Base-by-base conservation (phyloP, 148 eudicot species). In the Vaccinium vitisidaea region DNA sequence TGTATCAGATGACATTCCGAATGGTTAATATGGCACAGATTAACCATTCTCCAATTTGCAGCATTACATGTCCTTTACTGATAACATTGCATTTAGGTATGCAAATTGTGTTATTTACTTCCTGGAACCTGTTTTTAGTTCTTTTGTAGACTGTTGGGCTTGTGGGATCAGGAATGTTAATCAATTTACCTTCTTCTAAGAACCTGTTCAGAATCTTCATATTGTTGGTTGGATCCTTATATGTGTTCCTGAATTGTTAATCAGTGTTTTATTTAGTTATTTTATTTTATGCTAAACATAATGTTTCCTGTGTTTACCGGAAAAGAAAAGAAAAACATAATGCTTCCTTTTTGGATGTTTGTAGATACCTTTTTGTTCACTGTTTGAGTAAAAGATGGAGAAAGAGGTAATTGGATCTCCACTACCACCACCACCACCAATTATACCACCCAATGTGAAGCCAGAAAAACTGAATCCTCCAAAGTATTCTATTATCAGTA, bases 401-500 rank as follows among this genome's bases (percentile, higher is more conserved):
- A 88, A 81, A 14, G 92, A 86, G 36, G 81, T 49, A 69, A 90
- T 87, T 75, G 82, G 82, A 8, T 54, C 86, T 56, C 86, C 77
- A 48, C 85, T 78, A 19, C 88, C 91, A 36, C 39, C 39, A 79
- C 87, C 92, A 2, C 87, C 89, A 61, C 86, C 95, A 84, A 84
- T 80, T 87, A 70, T 87, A 77, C 88, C 89, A 4, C 85, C 86
- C 14, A 19, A 74, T 55, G 88, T 61, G 71, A 84, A 88, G 79
- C 82, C 87, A n/a, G 88, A 88, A 55, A 85, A 55, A 77, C 83
- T 84, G 61, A 91, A 90, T 56, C 73, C 88, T 81, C 86, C 84
- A 8, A 87, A 89, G 79, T 89, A 81, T 85, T 86, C 91, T 4
- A 83, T 96, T 30, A 92, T 92, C 80, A 84, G 84, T 77, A 90